phyloP scores from a whole-genome alignment of 257 asterid genomes.

The Echium plantagineum region DNA sequence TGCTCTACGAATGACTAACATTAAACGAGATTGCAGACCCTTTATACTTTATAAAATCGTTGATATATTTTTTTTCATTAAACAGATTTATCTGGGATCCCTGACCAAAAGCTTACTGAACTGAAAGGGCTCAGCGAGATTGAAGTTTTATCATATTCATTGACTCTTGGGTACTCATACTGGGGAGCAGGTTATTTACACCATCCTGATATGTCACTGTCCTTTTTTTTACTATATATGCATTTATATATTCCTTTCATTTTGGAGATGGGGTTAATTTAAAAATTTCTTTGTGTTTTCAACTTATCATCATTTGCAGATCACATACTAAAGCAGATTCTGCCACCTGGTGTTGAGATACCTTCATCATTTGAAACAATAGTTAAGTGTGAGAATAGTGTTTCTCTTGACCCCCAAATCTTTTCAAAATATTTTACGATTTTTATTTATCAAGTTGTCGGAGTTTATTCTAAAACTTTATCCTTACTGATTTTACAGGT shows the following conservation, averaged over 20 bases:
- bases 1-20: too few relatives aligned
- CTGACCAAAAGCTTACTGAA: constrained; percentile 50
- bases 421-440: neutral
- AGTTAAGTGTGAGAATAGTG: constrained; percentile 55
- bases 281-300: neutral
- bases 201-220: constrained; percentile 3
- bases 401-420: neutral
- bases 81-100: constrained; percentile 75
- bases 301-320: constrained; percentile 32
- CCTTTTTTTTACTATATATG: neutral
- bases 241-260: neutral
- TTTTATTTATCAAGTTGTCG: neutral
- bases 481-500: constrained; percentile 43
- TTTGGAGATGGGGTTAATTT: neutral
- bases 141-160: constrained; percentile 59
- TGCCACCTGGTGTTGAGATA: constrained; percentile 69
- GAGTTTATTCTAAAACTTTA: neutral
- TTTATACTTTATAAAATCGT: too few relatives aligned
- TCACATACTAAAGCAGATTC: constrained; percentile 76
- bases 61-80: neutral
- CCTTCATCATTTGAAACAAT: constrained; percentile 97
- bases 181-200: constrained; percentile 65
- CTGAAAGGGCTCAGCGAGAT: constrained; percentile 55
- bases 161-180: constrained; percentile 78
- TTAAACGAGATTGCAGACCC: too few relatives aligned